Base-by-base conservation (phyloP, 2,329 filamentous ascomycete genomes). In the Scortechinia acanthostroma region DNA sequence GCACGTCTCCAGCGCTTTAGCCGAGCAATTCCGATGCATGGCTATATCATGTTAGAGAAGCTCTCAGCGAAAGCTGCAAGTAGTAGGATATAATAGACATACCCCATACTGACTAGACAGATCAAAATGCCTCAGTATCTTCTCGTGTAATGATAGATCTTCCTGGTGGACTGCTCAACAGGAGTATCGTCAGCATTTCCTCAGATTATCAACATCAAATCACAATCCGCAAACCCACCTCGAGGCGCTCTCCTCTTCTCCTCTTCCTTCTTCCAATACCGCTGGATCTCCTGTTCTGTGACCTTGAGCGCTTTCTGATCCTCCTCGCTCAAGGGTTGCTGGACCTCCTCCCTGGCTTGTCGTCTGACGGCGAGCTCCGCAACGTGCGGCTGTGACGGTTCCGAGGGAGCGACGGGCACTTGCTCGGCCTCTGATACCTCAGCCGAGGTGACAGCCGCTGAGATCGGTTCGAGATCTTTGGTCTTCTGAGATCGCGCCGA, bases 1-100 rank as follows among this genome's bases (percentile, higher is more conserved):
- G 80, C 80, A 43, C 80, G 70, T 56, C 76, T 77, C 80, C 80
- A 84, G n/a, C 80, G 75, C 58, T 76, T 76, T 48, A 79, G 59
- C 43, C 80, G 70, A 40, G 77, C 66, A 46, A 83, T 80, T 22
- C 80, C 80, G 47, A 81, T 77, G 53, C 77, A 83, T 5, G 80
- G 79, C 76, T 81, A 53, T 44, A 48, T 17, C 30, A 22, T 45
- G 16, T 25, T 42, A n/a, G n/a, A n/a, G n/a, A n/a, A 45, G 20
- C 50, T 54, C 45, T 54, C 48, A 42, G 21, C 25, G 25, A 30
- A 30, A 30, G 10, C 25, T 10, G n/a, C 25, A 30, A 30, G n/a
- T n/a, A 30, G 25, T 30, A 30, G 25, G 10, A 30, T n/a, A n/a
- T 10, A n/a, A 30, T 10, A 10, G 21, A 67, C 74, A 62, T 68